Conservation (phyloP, 2,329 filamentous ascomycete genomes). For the Chrysoporthe puriensis region DNA sequence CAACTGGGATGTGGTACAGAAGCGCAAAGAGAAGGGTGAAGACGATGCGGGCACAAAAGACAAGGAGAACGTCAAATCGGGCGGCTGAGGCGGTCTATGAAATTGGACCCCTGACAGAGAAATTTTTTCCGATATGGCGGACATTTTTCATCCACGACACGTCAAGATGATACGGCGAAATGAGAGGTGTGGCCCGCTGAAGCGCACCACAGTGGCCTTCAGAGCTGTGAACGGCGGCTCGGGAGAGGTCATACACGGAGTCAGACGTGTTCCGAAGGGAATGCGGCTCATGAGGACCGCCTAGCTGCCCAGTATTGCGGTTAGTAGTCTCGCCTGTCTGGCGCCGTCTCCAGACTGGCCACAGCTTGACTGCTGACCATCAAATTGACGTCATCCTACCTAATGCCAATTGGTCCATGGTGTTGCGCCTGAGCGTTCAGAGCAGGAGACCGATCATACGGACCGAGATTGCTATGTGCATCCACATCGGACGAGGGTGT, state of each 20-base stretch:
- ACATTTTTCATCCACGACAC: neutral
- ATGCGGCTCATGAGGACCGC: neutral
- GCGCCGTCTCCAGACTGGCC: neutral
- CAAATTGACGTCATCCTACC: slow-evolving; percentile 14
- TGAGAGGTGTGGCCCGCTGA: neutral
- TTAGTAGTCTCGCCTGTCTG: neutral
- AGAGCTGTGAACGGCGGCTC: neutral
- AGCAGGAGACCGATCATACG: neutral
- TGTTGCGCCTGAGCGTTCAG: neutral
- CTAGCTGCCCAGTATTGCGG: neutral
- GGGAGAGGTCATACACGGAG: neutral
- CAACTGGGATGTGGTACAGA: slow-evolving; percentile 97
- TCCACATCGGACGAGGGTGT: neutral
- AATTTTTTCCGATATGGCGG: slow-evolving; percentile 15
- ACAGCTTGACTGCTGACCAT: neutral
- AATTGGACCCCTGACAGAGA: slow-evolving; percentile 3
- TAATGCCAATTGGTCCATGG: neutral
- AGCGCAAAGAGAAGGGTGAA: slow-evolving; percentile 83
- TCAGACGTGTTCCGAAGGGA: neutral
- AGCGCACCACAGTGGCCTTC: neutral
- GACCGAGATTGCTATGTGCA: neutral
- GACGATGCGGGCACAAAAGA: slow-evolving; percentile 53
- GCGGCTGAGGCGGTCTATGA: slow-evolving; percentile 32
- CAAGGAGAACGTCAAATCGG: slow-evolving; percentile 38
- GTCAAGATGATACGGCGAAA: neutral